These are phyloP conservation scores for Amorphotheca resinae DNA, from an alignment of 495 filamentous ascomycete species.

Conservation along the genomic window DNA sequence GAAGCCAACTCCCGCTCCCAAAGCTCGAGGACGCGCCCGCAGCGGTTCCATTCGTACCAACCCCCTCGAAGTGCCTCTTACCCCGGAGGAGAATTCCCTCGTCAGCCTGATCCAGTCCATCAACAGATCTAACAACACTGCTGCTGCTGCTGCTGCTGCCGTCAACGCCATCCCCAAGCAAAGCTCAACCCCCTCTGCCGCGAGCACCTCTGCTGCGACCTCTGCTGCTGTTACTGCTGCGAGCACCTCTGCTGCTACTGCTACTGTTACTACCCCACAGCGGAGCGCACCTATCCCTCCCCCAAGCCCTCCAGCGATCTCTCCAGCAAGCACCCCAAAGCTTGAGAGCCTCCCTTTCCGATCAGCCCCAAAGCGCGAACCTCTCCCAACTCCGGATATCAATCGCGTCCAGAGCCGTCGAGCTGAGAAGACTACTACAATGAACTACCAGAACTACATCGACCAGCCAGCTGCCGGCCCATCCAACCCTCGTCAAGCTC, in stretches of 20 bases:
- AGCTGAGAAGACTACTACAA: not conserved
- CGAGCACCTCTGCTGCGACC: not conserved
- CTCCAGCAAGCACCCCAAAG: not conserved
- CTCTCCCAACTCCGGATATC: not conserved
- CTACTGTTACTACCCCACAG: not conserved
- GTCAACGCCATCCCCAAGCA: not conserved
- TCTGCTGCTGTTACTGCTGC: not conserved
- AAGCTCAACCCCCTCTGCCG: not conserved
- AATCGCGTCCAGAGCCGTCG: not conserved
- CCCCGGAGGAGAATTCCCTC: not conserved
- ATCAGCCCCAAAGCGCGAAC: not conserved
- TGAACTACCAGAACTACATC: constrained; percentile 17
- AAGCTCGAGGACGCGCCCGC: constrained; percentile 1
- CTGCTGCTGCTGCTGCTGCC: not conserved
- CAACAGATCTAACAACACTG: not conserved
- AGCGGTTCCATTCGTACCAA: not conserved
- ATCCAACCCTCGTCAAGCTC: constrained; percentile 17
- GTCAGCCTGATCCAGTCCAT: not conserved
- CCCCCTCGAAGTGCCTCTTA: constrained; percentile 2
- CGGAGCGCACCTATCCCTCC: not conserved
- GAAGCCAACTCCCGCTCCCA: not conserved
- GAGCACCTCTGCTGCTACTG: not conserved
- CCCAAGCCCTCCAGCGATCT: not conserved
- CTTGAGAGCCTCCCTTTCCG: not conserved
- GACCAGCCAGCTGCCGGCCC: constrained; percentile 6